phyloP scores from a whole-genome alignment of 2,329 filamentous ascomycete species.

The Exophiala sp. region DNA sequence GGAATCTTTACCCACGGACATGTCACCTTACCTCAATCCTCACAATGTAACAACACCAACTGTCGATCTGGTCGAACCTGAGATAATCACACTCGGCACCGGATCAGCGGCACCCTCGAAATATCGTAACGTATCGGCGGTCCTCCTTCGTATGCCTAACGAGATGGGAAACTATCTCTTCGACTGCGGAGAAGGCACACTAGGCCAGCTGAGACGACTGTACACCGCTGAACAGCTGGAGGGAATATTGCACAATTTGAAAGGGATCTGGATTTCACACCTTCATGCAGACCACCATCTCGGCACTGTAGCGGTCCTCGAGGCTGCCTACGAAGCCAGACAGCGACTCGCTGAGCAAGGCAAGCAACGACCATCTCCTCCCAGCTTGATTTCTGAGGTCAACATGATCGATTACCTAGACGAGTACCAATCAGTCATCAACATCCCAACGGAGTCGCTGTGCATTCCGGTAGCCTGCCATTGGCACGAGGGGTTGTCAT shows the following conservation, averaged over 20 bases:
- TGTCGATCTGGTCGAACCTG: slow-evolving; percentile 67
- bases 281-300: slow-evolving; percentile 95
- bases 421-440: slow-evolving; percentile 64
- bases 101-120: slow-evolving; percentile 86
- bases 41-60: slow-evolving; percentile 47
- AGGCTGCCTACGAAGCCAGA: slow-evolving; percentile 8
- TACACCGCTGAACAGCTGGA: slow-evolving; percentile 60
- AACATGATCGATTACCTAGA: slow-evolving; percentile 70
- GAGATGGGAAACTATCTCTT: slow-evolving; percentile 82
- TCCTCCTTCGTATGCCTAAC: slow-evolving; percentile 69
- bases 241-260: slow-evolving; percentile 70
- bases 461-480: slow-evolving; percentile 49
- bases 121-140: slow-evolving; percentile 90
- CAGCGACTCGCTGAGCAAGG: slow-evolving; percentile 1
- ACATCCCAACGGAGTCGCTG: slow-evolving; percentile 10
- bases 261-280: slow-evolving; percentile 87
- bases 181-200: slow-evolving; percentile 85
- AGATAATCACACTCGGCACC: slow-evolving; percentile 83
- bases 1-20: slow-evolving; percentile 24
- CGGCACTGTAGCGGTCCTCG: slow-evolving; percentile 70
- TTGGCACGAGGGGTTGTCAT: slow-evolving; percentile 12
- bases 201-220: slow-evolving; percentile 76
- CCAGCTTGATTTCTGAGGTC: slow-evolving; percentile 59
- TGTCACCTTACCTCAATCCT: neutral
- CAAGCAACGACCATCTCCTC: slow-evolving; percentile 7